These are phyloP conservation scores for Peniophora sp. DNA, from an alignment of 1,284 basidiomycete genomes.

Conservation along the genomic window DNA sequence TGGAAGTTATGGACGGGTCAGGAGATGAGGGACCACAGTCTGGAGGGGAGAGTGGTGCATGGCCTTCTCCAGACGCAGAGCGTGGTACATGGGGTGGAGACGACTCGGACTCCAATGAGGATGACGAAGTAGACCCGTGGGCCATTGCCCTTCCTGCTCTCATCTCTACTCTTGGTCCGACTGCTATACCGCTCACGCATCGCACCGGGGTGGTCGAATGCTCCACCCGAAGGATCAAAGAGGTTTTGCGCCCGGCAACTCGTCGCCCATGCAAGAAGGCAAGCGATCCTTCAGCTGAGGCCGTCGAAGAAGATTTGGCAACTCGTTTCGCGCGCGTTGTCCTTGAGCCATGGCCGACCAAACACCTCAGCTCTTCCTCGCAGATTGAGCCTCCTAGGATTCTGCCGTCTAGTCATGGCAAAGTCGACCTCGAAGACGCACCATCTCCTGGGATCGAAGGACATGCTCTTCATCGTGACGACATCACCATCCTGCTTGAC, in stretches of 20 bases:
- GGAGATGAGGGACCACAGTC: constrained; percentile 2
- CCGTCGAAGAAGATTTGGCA: constrained; percentile 44
- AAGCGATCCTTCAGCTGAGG: constrained; percentile 12
- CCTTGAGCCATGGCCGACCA: constrained; percentile 39
- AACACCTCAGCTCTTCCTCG: constrained; percentile 25
- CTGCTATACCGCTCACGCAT: constrained; percentile 37
- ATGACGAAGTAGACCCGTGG: constrained; percentile 9
- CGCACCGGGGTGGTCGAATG: constrained; percentile 42
- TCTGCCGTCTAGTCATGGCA: constrained; percentile 14
- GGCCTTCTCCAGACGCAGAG: constrained; percentile 15
- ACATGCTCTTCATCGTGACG: constrained; percentile 44
- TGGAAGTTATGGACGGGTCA: not conserved
- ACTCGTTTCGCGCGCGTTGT: constrained; percentile 37
- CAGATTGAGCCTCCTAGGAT: constrained; percentile 32
- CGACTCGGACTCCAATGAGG: constrained; percentile 8
- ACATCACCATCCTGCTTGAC: constrained; percentile 48
- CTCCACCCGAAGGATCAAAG: constrained; percentile 39
- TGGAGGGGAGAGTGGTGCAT: constrained; percentile 16
- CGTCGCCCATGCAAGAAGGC: constrained; percentile 4
- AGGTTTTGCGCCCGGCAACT: constrained; percentile 20
- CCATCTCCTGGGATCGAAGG: constrained; percentile 6
- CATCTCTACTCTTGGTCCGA: constrained; percentile 35
- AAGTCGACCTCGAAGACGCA: constrained; percentile 1
- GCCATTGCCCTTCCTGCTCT: constrained; percentile 47
- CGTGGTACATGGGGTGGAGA: constrained; percentile 18